Conservation (phyloP, 495 filamentous ascomycete genomes). For the Tetracladium marchalianum region DNA sequence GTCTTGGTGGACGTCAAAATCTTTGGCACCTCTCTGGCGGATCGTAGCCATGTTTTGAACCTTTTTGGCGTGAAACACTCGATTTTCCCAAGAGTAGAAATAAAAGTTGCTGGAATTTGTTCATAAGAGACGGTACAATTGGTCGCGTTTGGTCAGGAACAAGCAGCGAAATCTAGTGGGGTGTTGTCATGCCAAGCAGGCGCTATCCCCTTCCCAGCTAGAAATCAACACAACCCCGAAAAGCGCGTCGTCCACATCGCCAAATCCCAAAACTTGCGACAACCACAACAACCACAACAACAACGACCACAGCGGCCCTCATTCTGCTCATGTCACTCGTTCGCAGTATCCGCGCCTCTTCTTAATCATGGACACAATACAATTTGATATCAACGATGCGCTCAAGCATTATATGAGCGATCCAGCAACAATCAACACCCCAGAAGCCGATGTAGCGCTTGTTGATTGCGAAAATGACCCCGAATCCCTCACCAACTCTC, state of each 20-base stretch:
- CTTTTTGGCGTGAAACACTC: not conserved
- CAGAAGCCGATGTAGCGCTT: slow-evolving; percentile 75
- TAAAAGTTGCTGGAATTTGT: not conserved
- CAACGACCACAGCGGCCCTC: not conserved
- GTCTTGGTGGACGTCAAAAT: slow-evolving; percentile 20
- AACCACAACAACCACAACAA: slow-evolving; percentile 4
- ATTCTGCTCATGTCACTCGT: slow-evolving; percentile 9
- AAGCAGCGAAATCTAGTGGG: not conserved
- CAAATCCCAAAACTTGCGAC: slow-evolving; percentile 10
- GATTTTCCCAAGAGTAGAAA: slow-evolving; percentile 1
- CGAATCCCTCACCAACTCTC: slow-evolving; percentile 63
- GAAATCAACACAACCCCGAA: slow-evolving; percentile 7
- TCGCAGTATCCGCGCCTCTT: slow-evolving; percentile 17
- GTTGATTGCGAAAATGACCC: slow-evolving; percentile 88
- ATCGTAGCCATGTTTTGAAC: slow-evolving; percentile 13
- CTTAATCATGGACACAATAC: slow-evolving; percentile 57
- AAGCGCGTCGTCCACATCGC: slow-evolving; percentile 4
- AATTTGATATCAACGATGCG: slow-evolving; percentile 91
- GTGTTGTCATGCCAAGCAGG: not conserved
- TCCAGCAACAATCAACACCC: slow-evolving; percentile 71
- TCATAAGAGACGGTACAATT: not conserved
- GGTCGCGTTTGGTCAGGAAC: not conserved
- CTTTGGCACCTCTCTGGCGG: slow-evolving; percentile 9
- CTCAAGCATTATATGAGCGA: slow-evolving; percentile 94
- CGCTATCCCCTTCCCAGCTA: slow-evolving; percentile 1